Conservation (phyloP, 208 protist species). For the Leishmania braziliensis region DNA sequence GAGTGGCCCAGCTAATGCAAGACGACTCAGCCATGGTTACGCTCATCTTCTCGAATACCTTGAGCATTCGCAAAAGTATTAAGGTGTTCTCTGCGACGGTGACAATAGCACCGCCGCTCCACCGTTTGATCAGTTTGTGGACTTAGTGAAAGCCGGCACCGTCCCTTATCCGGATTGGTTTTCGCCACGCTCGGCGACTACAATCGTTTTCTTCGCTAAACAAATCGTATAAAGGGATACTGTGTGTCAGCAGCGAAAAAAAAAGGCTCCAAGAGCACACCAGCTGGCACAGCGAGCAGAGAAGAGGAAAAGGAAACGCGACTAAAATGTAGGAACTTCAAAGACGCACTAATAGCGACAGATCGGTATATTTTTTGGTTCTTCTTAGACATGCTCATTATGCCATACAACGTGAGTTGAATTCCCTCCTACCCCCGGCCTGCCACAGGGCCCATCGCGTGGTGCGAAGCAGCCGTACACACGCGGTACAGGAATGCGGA, state of each 20-base stretch:
- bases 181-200: neutral
- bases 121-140: neutral
- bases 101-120: neutral
- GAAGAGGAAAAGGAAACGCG: neutral
- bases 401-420: neutral
- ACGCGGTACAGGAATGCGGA: neutral
- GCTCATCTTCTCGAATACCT: neutral
- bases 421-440: neutral
- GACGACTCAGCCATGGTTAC: neutral
- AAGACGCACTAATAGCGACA: neutral
- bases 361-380: neutral
- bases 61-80: neutral
- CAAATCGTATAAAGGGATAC: too few relatives aligned
- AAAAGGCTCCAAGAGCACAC: neutral
- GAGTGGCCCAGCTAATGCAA: neutral
- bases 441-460: neutral
- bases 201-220: neutral
- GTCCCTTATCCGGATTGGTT: neutral
- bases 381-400: neutral
- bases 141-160: neutral
- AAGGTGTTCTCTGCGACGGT: neutral
- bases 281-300: too few relatives aligned
- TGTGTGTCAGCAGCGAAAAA: neutral
- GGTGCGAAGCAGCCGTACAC: neutral
- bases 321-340: neutral